Base-by-base conservation (phyloP, 2,329 filamentous ascomycete species). In the Alternaria tenuissima region DNA sequence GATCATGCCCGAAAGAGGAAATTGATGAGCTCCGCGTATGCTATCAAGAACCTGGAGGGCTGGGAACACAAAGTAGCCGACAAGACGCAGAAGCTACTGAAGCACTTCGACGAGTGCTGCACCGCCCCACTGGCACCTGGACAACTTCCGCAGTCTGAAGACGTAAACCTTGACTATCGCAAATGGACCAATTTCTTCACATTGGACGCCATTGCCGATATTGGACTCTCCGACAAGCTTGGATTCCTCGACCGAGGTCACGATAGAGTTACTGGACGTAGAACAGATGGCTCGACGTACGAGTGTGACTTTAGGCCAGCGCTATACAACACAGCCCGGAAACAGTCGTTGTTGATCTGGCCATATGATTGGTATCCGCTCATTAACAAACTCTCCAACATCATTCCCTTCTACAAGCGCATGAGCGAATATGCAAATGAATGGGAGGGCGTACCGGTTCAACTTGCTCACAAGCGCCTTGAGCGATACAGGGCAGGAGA, bases 121-220 rank as follows among this genome's bases (percentile, higher is more conserved):
- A 82, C 80, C 3, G 59, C 65, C 0, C 79, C 81, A 1, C 70
- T 80, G 7, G 52, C 52, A 18, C 51, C 61, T 18, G 65, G 66
- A 16, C 49, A 65, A 7, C 43, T 62, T 39, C 72, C 75, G 11
- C 66, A 75, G 16, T 60, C 76, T 1, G 67, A 75, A 28, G 82
- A 85, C 48, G 55, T 84, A 18, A 83, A 76, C 0, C 76, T 87
- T 18, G 83, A 87, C 65, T 84, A 82, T 55, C 81, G 84, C 5
- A 75, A 77, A 6, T 87, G 81, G 81, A 79, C 80, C 24, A 87
- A 86, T 71, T 85, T 84, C 75, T 87, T 87, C 70, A 84, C 83
- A 0, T 76, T 87, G 14, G 85, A 87, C 57, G 85, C 84, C 3
- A 86, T 87, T 52, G 84, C 82, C 16, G 83, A 87, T 54, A 87